Percentiles rank a stretch among this genome's conserved stretches.
Evolutionary conservation across 2,329 filamentous ascomycete genomes (phyloP).

Genomic region (Arthrobotrys entomopaga): DNA sequence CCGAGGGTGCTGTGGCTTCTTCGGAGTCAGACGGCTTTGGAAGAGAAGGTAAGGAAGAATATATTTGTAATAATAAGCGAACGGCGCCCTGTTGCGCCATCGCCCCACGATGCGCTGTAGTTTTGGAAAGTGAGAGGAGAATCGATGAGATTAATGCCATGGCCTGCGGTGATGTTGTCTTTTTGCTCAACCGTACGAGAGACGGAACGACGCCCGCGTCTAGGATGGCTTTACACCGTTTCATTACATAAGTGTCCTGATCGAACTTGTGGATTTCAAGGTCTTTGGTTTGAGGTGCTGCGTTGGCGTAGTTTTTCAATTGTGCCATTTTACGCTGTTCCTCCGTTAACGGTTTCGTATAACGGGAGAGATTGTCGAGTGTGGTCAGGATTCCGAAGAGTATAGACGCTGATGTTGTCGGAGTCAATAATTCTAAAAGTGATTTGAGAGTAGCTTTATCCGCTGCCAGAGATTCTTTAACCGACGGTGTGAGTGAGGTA

Average conservation of each 20-base stretch:
- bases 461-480: constrained; percentile 81
- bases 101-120: constrained; percentile 76
- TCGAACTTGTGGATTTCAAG: constrained; percentile 50
- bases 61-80: constrained; percentile 79
- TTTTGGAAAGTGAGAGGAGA: constrained; percentile 78
- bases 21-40: constrained; percentile 58
- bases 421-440: constrained; percentile 70
- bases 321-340: constrained; percentile 93
- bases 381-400: constrained; percentile 89
- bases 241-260: constrained; percentile 68
- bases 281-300: constrained; percentile 66
- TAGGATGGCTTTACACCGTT: constrained; percentile 80
- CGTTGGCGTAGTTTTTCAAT: constrained; percentile 92
- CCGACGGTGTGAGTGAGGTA: constrained; percentile 82
- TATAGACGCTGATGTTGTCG: constrained; percentile 71
- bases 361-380: constrained; percentile 83
- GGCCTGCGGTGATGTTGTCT: constrained; percentile 74
- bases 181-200: constrained; percentile 79
- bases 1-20: constrained; percentile 59
- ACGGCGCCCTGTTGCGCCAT: constrained; percentile 95
- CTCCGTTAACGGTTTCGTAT: constrained; percentile 79
- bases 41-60: constrained; percentile 60
- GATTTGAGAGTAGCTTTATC: constrained; percentile 73
- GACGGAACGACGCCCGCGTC: constrained; percentile 80
- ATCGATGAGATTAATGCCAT: constrained; percentile 79